Evolutionary conservation across 2,329 filamentous ascomycete genomes (phyloP).

Genomic region (Diaporthe destruens): DNA sequence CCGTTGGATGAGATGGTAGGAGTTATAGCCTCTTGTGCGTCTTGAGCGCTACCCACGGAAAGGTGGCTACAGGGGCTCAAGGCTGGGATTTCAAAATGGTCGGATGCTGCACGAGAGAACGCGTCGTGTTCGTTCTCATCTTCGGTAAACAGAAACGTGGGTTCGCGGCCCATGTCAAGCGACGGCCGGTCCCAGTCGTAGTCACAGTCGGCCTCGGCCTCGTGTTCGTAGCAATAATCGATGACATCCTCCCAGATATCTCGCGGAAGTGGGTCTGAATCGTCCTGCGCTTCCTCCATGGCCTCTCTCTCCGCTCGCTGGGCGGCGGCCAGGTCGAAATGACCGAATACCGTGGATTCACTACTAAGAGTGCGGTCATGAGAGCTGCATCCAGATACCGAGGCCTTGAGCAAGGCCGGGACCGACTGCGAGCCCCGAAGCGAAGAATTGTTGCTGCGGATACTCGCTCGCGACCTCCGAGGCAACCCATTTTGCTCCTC

Average conservation of each 20-base stretch:
- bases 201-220: conserved; percentile 74
- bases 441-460: conserved; percentile 63
- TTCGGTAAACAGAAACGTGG: conserved; percentile 29
- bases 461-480: conserved; percentile 58
- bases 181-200: conserved; percentile 74
- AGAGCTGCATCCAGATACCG: conserved; percentile 34
- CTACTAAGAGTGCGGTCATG: conserved; percentile 56
- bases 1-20: conserved; percentile 54
- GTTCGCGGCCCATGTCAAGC: conserved; percentile 57
- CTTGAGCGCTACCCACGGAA: conserved; percentile 45
- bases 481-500: conserved; percentile 62
- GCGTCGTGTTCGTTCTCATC: conserved; percentile 42
- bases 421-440: conserved; percentile 68
- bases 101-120: conserved; percentile 44
- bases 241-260: conserved; percentile 77
- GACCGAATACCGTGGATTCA: conserved; percentile 66
- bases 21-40: conserved; percentile 58
- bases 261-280: conserved; percentile 50
- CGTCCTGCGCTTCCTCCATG: conserved; percentile 45
- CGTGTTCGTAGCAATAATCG: conserved; percentile 78
- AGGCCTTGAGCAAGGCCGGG: conserved; percentile 50
- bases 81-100: conserved; percentile 58
- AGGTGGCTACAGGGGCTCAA: conserved; percentile 62
- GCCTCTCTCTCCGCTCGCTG: conserved; percentile 51
- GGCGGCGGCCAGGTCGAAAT: conserved; percentile 55